These are phyloP conservation scores for Neocucurbitaria cava DNA, from an alignment of 2,329 filamentous ascomycete genomes.

Conservation along the genomic window DNA sequence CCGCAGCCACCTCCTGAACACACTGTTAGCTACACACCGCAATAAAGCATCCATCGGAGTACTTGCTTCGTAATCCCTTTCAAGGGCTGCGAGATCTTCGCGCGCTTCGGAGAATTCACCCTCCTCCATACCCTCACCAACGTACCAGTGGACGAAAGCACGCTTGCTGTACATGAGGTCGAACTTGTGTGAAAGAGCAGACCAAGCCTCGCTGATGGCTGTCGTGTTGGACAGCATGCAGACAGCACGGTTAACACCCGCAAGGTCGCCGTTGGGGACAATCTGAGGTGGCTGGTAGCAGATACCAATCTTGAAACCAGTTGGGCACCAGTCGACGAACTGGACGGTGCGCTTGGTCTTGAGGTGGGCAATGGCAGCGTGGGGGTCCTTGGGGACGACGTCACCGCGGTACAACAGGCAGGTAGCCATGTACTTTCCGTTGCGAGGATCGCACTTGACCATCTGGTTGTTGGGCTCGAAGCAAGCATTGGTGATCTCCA, in stretches of 20 bases:
- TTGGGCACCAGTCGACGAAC: slow-evolving; percentile 99
- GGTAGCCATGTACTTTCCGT: slow-evolving; percentile 99
- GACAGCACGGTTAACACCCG: slow-evolving; percentile 97
- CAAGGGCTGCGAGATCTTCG: slow-evolving; percentile 96
- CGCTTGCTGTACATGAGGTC: slow-evolving; percentile 99
- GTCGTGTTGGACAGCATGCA: slow-evolving; percentile 99
- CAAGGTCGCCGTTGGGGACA: slow-evolving; percentile 95
- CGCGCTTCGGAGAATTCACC: slow-evolving; percentile 99
- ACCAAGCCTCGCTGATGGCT: slow-evolving; percentile 98
- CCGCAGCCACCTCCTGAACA: slow-evolving; percentile 81
- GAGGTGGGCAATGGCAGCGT: slow-evolving; percentile 89
- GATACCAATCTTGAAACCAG: slow-evolving; percentile 99
- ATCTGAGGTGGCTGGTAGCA: slow-evolving; percentile 98
- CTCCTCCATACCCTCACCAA: slow-evolving; percentile 99
- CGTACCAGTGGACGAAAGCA: slow-evolving; percentile 99
- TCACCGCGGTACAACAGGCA: slow-evolving; percentile 98
- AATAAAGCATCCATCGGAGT: background rate
- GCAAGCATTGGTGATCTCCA: slow-evolving; percentile 98
- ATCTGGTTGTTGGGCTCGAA: slow-evolving; percentile 99
- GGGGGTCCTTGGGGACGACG: slow-evolving; percentile 94
- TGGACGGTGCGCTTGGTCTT: slow-evolving; percentile 99
- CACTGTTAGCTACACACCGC: slow-evolving; percentile 1
- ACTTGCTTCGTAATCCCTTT: slow-evolving; percentile 84
- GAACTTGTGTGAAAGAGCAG: slow-evolving; percentile 95
- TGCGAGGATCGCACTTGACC: slow-evolving; percentile 98